phyloP scores from a whole-genome alignment of 2,329 filamentous ascomycete species.

The Talaromyces sp. region DNA sequence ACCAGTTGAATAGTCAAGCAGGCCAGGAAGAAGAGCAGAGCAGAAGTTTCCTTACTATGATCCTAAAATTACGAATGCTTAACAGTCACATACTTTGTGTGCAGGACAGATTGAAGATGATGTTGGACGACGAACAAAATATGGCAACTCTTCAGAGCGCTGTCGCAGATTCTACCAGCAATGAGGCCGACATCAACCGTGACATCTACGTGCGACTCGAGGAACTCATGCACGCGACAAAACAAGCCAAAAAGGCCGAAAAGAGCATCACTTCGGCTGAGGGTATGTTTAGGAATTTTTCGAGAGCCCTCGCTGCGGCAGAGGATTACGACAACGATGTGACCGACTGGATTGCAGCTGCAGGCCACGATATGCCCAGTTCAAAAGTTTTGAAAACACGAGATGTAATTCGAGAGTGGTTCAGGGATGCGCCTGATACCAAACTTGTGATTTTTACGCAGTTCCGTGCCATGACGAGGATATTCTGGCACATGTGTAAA shows the following conservation, averaged over 20 bases:
- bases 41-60: conserved; percentile 15
- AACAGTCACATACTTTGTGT: conserved; percentile 14
- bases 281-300: conserved; percentile 6
- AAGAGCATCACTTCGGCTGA: background rate
- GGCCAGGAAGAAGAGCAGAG: background rate
- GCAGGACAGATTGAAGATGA: conserved; percentile 8
- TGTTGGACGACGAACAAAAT: conserved; percentile 4
- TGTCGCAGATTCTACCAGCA: background rate
- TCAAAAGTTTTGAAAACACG: conserved; percentile 40
- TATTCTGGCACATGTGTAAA: conserved; percentile 51
- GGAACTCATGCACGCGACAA: background rate
- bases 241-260: background rate
- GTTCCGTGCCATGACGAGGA: conserved; percentile 53
- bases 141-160: background rate
- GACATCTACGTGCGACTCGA: background rate
- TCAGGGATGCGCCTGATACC: conserved; percentile 42
- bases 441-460: conserved; percentile 63
- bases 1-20: conserved; percentile 7
- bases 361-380: conserved; percentile 31
- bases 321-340: conserved; percentile 22
- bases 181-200: background rate
- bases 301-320: conserved; percentile 10
- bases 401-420: conserved; percentile 37
- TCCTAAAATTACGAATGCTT: conserved; percentile 12
- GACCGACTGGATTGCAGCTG: conserved; percentile 28